Percentiles rank a stretch among this genome's conserved stretches.
Conservation (phyloP, 345 rosid species). For the Hypericum perforatum region DNA sequence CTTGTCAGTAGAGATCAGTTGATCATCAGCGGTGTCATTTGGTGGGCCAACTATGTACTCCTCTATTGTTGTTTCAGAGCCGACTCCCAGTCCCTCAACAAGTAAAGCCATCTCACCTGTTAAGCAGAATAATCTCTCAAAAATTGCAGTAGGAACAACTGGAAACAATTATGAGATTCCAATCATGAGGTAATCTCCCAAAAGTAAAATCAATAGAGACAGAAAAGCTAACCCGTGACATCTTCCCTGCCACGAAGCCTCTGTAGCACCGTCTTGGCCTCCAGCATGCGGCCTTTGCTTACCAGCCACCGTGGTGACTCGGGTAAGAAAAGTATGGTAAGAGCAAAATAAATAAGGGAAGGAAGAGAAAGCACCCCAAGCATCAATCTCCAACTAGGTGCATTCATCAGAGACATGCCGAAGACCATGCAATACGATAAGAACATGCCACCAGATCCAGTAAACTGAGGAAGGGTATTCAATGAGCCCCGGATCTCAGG, state of each 20-base stretch:
- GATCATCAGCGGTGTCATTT: constrained; percentile 42
- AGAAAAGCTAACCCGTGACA: constrained; percentile 61
- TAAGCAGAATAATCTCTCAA: constrained; percentile 17
- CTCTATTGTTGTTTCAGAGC: constrained; percentile 75
- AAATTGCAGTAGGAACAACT: constrained; percentile 1
- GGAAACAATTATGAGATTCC: not conserved
- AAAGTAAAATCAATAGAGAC: not conserved
- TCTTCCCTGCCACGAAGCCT: constrained; percentile 73
- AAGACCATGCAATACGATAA: constrained; percentile 86
- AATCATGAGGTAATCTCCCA: no score
- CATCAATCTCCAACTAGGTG: constrained; percentile 95
- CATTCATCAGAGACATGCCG: constrained; percentile 61
- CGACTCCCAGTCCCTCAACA: constrained; percentile 87
- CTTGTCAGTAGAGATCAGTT: constrained; percentile 52
- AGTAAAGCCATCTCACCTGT: constrained; percentile 99
- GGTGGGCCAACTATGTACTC: constrained; percentile 81
- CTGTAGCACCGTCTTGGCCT: constrained; percentile 82
- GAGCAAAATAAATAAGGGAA: constrained; percentile 47
- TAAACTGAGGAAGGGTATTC: constrained; percentile 92
- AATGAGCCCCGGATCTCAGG: constrained; percentile 81
- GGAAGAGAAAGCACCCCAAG: constrained; percentile 89
- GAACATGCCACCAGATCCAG: constrained; percentile 92
- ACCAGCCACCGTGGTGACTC: constrained; percentile 99
- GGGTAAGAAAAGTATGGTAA: constrained; percentile 65
- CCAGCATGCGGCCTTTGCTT: constrained; percentile 86